phyloP scores from a whole-genome alignment of 495 filamentous ascomycete genomes.

The Trichoderma gamsii region DNA sequence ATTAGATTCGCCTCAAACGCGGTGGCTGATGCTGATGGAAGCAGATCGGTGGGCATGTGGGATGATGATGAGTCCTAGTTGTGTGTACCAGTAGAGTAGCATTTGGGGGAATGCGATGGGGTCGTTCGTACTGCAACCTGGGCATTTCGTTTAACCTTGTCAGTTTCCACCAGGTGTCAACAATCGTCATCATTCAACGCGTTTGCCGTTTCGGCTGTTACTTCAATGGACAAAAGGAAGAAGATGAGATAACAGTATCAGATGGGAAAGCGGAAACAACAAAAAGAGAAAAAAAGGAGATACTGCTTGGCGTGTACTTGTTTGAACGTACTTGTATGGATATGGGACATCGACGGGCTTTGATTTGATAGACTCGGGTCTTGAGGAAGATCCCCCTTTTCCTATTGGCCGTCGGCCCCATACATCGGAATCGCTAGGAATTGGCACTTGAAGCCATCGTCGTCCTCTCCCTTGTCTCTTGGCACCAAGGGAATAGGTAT shows the following conservation, averaged over 20 bases:
- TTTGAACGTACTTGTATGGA: not conserved
- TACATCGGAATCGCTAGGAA: not conserved
- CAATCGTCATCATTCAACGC: not conserved
- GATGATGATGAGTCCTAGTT: not conserved
- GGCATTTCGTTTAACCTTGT: not conserved
- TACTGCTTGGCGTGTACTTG: not conserved
- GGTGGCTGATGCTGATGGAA: not conserved
- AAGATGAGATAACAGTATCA: not conserved
- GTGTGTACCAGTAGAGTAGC: not conserved
- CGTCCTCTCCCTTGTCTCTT: no score
- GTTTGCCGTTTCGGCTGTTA: not conserved
- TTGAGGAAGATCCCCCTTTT: not conserved
- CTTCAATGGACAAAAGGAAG: not conserved
- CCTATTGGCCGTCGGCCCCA: not conserved
- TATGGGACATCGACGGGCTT: not conserved
- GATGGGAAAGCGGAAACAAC: not conserved
- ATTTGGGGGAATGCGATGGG: not conserved
- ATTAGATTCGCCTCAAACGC: not conserved
- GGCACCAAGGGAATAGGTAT: no score
- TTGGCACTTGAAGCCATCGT: no score
- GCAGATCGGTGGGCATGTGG: not conserved
- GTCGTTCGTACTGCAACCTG: not conserved
- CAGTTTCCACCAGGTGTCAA: not conserved
- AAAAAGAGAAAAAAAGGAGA: not conserved
- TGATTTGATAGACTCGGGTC: not conserved